A percentile compares a stretch with the other conserved stretches of the same genome.
Conservation (phyloP, 441 rosid genomes). For the Mallotus japonicus region DNA sequence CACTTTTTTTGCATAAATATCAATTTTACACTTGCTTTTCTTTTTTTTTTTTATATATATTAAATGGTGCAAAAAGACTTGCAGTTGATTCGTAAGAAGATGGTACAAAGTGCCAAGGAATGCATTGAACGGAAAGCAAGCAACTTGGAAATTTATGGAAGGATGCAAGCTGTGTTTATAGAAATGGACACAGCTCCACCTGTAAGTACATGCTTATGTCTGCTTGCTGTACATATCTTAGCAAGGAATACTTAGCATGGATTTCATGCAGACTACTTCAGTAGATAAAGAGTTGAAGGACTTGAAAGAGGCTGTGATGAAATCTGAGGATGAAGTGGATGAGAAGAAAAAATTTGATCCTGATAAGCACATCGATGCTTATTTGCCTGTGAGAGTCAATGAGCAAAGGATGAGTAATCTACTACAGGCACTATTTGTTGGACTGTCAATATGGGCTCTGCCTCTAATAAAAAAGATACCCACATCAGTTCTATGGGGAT, state of each 20-base stretch:
- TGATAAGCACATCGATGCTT: constrained; percentile 59
- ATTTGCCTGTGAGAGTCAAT: constrained; percentile 76
- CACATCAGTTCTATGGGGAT: constrained; percentile 88
- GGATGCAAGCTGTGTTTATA: constrained; percentile 71
- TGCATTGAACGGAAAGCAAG: constrained; percentile 57
- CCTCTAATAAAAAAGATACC: constrained; percentile 70
- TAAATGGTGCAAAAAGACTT: constrained; percentile 17
- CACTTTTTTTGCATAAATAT: constrained; percentile 4
- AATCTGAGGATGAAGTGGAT: constrained; percentile 38
- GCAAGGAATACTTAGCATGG: constrained; percentile 13
- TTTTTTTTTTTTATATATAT: not conserved
- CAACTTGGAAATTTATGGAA: constrained; percentile 72
- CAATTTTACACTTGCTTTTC: not conserved
- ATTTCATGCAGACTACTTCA: constrained; percentile 33
- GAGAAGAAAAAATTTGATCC: constrained; percentile 58
- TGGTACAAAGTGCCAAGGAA: constrained; percentile 75
- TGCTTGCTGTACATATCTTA: not conserved
- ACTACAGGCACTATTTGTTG: constrained; percentile 71
- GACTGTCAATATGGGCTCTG: constrained; percentile 46
- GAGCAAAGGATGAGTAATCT: constrained; percentile 84
- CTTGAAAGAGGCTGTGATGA: constrained; percentile 70
- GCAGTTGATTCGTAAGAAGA: constrained; percentile 71
- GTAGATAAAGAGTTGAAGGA: constrained; percentile 56
- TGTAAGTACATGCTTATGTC: constrained; percentile 33
- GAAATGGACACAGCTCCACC: constrained; percentile 63